phyloP scores from a whole-genome alignment of 2,329 filamentous ascomycete species.

The Ophiognomonia clavigignenti-juglandacearum region DNA sequence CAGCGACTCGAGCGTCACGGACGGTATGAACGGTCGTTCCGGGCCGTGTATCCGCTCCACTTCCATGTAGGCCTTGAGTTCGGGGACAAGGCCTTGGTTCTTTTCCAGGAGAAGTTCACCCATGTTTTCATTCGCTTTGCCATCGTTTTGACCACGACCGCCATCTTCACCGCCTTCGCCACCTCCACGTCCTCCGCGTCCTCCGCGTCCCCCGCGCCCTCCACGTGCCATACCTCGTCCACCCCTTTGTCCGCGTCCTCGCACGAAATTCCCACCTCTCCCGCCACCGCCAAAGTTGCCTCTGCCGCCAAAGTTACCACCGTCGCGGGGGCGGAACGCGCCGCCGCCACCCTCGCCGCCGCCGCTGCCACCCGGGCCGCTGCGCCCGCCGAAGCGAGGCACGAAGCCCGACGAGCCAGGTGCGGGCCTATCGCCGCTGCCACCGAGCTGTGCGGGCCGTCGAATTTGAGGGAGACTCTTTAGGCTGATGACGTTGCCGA shows the following conservation, averaged over 20 bases:
- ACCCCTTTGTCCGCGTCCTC: not conserved
- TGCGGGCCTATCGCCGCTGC: not conserved
- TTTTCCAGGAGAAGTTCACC: no score
- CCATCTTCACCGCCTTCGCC: no score
- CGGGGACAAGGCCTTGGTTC: no score
- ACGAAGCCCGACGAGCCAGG: not conserved
- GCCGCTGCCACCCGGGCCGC: not conserved
- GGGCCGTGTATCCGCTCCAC: conserved; percentile 24
- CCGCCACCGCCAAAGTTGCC: not conserved
- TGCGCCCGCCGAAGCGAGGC: not conserved
- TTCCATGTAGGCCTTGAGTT: conserved; percentile 20
- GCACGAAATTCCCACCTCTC: not conserved
- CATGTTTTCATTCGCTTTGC: no score
- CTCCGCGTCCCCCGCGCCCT: not conserved
- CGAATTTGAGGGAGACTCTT: conserved; percentile 9
- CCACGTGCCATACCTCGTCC: not conserved
- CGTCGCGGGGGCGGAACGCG: not conserved
- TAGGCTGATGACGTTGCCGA: conserved; percentile 12
- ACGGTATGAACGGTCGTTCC: conserved; percentile 27
- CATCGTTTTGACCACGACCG: no score
- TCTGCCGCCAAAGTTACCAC: not conserved
- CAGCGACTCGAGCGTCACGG: conserved; percentile 28
- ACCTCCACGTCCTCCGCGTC: no score
- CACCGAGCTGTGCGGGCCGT: not conserved
- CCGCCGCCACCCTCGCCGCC: not conserved